A percentile compares a stretch with the other conserved stretches of the same genome.
phyloP scores from a whole-genome alignment of 108 stramenopile species.

The Craspedostauros australis region DNA sequence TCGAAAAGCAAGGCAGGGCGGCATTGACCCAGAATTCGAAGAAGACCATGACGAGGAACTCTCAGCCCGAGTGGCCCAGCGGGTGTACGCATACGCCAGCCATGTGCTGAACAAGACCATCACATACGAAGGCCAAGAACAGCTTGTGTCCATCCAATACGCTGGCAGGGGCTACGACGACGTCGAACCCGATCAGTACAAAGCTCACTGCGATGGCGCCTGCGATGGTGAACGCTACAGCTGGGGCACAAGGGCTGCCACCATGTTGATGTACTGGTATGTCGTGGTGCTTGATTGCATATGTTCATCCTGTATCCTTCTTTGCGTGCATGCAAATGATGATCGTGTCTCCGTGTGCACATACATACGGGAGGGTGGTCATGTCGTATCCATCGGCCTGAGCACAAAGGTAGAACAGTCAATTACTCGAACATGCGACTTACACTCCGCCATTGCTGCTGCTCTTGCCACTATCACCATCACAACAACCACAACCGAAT shows the following conservation, averaged over 20 bases:
- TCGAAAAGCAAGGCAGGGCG: constrained; percentile 81
- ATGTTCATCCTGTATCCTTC: too few relatives aligned
- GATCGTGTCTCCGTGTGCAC: too few relatives aligned
- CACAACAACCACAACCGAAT: too few relatives aligned
- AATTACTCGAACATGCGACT: too few relatives aligned
- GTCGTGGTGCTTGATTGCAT: too few relatives aligned
- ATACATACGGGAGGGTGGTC: too few relatives aligned
- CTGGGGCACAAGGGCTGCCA: constrained; percentile 79
- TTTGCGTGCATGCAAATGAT: too few relatives aligned
- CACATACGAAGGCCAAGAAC: constrained; percentile 73
- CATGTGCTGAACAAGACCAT: constrained; percentile 57
- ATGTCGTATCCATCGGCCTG: too few relatives aligned
- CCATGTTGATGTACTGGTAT: constrained; percentile 96
- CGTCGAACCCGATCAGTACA: constrained; percentile 81
- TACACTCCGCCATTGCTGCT: too few relatives aligned
- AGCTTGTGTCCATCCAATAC: constrained; percentile 82
- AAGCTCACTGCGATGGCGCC: constrained; percentile 85
- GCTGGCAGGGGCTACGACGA: constrained; percentile 60
- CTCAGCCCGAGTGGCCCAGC: constrained; percentile 40
- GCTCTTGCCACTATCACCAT: too few relatives aligned
- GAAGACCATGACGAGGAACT: constrained; percentile 46
- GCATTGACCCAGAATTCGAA: constrained; percentile 51
- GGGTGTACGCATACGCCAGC: constrained; percentile 76
- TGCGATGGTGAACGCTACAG: constrained; percentile 60
- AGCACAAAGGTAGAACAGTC: too few relatives aligned